Conservation (phyloP, 257 asterid genomes). For the Plantago elongata region DNA sequence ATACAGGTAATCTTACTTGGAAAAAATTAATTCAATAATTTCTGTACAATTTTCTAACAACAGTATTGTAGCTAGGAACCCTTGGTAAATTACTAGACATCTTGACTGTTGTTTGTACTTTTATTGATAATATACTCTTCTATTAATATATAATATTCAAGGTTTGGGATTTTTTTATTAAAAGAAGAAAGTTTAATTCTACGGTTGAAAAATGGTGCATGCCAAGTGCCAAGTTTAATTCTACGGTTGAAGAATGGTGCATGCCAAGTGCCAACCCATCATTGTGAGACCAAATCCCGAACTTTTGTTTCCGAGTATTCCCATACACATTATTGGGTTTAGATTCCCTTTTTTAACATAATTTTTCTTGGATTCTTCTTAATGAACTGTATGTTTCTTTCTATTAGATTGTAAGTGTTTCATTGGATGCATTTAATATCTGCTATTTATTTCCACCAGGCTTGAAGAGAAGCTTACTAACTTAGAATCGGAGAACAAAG, state of each 20-base stretch:
- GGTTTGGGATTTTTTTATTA: too few species aligned
- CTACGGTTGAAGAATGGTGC: too few species aligned
- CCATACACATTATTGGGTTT: conserved; percentile 2
- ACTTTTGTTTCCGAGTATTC: background rate
- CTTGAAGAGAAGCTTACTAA: conserved; percentile 87
- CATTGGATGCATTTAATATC: conserved; percentile 20
- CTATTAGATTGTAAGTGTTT: conserved; percentile 17
- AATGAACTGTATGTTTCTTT: conserved; percentile 10
- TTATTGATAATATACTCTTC: too few species aligned
- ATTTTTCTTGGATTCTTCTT: background rate
- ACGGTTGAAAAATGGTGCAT: background rate
- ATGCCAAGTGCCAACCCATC: background rate
- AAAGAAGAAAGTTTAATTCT: background rate
- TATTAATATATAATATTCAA: too few species aligned
- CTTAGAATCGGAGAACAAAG: conserved; percentile 91
- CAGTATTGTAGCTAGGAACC: too few species aligned
- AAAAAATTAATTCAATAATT: too few species aligned
- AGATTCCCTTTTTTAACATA: background rate
- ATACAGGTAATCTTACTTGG: too few species aligned
- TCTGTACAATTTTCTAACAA: too few species aligned
- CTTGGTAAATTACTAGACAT: too few species aligned
- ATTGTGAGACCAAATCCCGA: background rate
- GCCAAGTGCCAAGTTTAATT: too few species aligned
- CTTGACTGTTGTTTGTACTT: too few species aligned
- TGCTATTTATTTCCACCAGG: conserved; percentile 42